Conservation (phyloP, 768 basidiomycete genomes). For the Collybia sp. region DNA sequence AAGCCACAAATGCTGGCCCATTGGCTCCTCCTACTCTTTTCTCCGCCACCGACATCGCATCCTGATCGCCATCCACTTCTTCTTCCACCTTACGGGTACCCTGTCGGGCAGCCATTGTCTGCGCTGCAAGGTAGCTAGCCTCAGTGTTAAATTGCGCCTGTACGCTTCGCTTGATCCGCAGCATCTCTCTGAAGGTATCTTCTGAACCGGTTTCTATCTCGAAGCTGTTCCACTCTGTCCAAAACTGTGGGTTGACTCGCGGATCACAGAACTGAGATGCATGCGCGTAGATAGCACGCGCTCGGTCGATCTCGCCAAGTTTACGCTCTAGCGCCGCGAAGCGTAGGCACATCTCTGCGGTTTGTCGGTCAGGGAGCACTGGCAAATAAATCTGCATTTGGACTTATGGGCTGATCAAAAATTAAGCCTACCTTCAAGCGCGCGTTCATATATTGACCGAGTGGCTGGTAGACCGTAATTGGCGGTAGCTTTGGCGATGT, state of each 20-base stretch:
- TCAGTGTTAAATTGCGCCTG: conserved; percentile 99
- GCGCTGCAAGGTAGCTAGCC: conserved; percentile 87
- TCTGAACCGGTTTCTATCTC: conserved; percentile 99
- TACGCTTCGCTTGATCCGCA: conserved; percentile 95
- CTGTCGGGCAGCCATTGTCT: conserved; percentile 70
- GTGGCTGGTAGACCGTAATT: conserved; percentile 97
- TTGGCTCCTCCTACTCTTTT: conserved; percentile 51
- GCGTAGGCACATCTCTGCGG: conserved; percentile 95
- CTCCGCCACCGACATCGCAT: conserved; percentile 89
- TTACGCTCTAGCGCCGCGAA: conserved; percentile 96
- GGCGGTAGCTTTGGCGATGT: conserved; percentile 94
- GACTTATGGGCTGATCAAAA: background rate
- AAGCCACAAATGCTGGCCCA: conserved; percentile 76
- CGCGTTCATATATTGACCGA: conserved; percentile 92
- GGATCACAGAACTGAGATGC: conserved; percentile 99
- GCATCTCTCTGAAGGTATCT: conserved; percentile 95
- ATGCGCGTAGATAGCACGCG: conserved; percentile 93
- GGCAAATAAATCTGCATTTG: background rate
- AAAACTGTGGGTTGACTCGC: conserved; percentile 86
- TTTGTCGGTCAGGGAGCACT: conserved; percentile 88
- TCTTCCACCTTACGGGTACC: conserved; percentile 40
- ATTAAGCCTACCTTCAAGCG: conserved; percentile 59
- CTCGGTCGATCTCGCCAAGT: conserved; percentile 97
- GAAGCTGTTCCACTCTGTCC: conserved; percentile 96
- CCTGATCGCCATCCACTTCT: conserved; percentile 42